Evolutionary conservation across 2,329 filamentous ascomycete genomes (phyloP), one percentile per base, ranked within the genome.

Genomic region (Trichoderma oligosporum): DNA sequence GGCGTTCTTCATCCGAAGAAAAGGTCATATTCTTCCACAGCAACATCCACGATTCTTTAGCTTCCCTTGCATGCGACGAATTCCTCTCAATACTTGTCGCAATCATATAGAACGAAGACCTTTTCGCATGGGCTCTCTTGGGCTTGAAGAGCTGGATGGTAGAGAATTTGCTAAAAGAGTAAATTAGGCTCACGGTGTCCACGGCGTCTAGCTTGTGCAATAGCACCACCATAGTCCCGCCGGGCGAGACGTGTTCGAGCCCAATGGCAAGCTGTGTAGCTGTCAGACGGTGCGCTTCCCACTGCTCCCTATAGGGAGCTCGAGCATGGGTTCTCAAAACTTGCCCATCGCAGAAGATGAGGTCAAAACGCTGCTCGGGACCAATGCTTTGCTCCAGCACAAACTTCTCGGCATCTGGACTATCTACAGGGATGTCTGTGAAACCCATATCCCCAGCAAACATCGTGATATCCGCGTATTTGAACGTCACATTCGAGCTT

Each of bases 61-160:
- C 73, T 7, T 57, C 29, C 0, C 63, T 2, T 0, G 76, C 78
- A 27, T 69, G 65, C 0, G 61, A 41, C 16, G 61, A 58, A 3
- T 66, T 38, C 4, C 68, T 67, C 39, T 72, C 66, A 0, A 83
- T 67, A 3, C 74, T 62, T 1, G 65, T 73, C 2, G 79, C 79
- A 8, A 83, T 59, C 63, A 82, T 68, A 62, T 84, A 83, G 60
- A 82, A 84, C 0, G 78, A 82, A 0, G 75, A 78, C 4, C 74
- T 67, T 18, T 66, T 76, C 1, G 62, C 64, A 57, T 83, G 77
- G 2, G 58, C 62, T 1, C 7, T 64, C 1, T 7, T 60, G 0
- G 77, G 78, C 62, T 83, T 84, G 64, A 73, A 77, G 0, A 81
- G 61, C 20, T 57, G 39, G 0, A 82, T 62, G 0, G 63, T 42